Percentiles rank a stretch among this genome's conserved stretches.
These are phyloP conservation scores for Cystobasidiaceae sp. DNA, from an alignment of 1,284 basidiomycete genomes.

Conservation along the genomic window DNA sequence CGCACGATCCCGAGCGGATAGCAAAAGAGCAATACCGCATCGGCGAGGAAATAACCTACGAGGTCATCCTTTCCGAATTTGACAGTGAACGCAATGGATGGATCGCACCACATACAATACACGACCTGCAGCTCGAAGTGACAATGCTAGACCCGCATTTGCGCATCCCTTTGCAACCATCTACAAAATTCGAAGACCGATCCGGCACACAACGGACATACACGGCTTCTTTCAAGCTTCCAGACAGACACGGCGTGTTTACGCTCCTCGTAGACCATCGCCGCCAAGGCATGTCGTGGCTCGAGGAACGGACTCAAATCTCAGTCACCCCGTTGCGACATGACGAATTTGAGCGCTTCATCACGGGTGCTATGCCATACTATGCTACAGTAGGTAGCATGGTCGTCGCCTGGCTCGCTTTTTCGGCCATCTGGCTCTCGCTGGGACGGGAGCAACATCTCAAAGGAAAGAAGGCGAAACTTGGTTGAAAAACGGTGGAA, in stretches of 20 bases:
- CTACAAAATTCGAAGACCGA: conserved; percentile 51
- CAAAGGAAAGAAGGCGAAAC: conserved; percentile 6
- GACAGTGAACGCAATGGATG: conserved; percentile 55
- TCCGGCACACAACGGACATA: conserved; percentile 55
- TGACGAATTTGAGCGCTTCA: conserved; percentile 89
- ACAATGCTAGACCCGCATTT: conserved; percentile 96
- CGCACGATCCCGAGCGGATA: conserved; percentile 53
- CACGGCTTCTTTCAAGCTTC: conserved; percentile 71
- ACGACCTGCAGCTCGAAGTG: conserved; percentile 86
- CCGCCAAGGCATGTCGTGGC: conserved; percentile 72
- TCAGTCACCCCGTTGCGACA: conserved; percentile 89
- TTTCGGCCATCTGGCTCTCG: conserved; percentile 73
- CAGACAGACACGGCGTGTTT: conserved; percentile 96
- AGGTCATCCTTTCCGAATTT: conserved; percentile 64
- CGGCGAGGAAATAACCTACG: conserved; percentile 76
- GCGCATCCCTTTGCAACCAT: conserved; percentile 65
- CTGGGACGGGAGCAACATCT: neutral
- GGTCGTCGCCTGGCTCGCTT: conserved; percentile 72
- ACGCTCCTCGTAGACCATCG: conserved; percentile 88
- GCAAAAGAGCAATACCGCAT: conserved; percentile 64
- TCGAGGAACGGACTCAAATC: conserved; percentile 68
- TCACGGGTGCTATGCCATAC: conserved; percentile 91
- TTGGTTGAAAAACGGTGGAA: neutral
- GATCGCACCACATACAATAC: conserved; percentile 61
- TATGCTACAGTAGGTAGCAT: conserved; percentile 85